phyloP scores from a whole-genome alignment of 2,329 filamentous ascomycete species.

The Fusarium globosum region DNA sequence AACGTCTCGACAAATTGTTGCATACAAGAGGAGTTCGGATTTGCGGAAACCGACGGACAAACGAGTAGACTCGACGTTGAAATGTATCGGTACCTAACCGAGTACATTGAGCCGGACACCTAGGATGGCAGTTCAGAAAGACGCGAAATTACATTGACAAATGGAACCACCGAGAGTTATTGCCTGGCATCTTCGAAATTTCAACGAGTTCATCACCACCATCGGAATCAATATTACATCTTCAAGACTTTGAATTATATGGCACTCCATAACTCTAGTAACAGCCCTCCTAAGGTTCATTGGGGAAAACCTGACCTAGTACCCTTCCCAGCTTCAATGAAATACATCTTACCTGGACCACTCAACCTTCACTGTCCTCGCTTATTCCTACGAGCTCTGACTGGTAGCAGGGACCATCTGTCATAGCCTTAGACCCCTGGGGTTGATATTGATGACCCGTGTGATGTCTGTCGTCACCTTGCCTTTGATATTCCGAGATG shows the following conservation, averaged over 20 bases:
- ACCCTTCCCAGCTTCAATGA: conserved; percentile 4
- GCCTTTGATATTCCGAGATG: conserved; percentile 13
- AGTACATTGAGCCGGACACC: conserved; percentile 15
- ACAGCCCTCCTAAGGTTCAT: not conserved
- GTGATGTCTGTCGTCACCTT: conserved; percentile 40
- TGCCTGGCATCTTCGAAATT: not conserved
- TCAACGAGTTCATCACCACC: not conserved
- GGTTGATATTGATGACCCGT: conserved; percentile 9
- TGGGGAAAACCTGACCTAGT: not conserved
- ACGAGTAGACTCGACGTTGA: conserved; percentile 21
- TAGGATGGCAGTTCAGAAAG: conserved; percentile 30
- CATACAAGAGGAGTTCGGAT: conserved; percentile 20
- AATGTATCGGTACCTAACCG: conserved; percentile 43
- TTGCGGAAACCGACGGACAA: conserved; percentile 40
- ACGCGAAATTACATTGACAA: conserved; percentile 41
- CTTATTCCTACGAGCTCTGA: conserved; percentile 26
- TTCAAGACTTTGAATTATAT: not conserved
- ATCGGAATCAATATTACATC: not conserved
- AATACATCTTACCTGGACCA: conserved; percentile 3
- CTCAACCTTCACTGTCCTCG: conserved; percentile 15
- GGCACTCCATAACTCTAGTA: not conserved
- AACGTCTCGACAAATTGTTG: conserved; percentile 21
- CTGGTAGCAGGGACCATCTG: conserved; percentile 27
- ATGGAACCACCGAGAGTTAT: conserved; percentile 1
- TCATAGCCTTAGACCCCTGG: conserved; percentile 15